phyloP scores from a whole-genome alignment of 495 filamentous ascomycete species.

The Collariella sp. region DNA sequence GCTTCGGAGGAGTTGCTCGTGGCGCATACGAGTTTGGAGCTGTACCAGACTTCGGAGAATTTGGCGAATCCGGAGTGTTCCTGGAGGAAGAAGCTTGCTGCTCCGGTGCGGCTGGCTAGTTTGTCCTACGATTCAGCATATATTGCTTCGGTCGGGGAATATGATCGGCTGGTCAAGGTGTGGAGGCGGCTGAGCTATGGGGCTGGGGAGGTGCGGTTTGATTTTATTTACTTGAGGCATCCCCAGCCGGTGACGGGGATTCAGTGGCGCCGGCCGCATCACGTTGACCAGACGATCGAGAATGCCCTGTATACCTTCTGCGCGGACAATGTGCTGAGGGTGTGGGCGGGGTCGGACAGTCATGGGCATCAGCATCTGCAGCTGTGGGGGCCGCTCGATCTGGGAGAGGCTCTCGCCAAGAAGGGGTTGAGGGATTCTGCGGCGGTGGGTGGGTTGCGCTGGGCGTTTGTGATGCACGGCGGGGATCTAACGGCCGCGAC shows the following conservation, averaged over 20 bases:
- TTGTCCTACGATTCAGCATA: constrained; percentile 81
- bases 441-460: constrained; percentile 40
- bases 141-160: constrained; percentile 70
- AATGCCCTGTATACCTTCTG: constrained; percentile 93
- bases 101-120: constrained; percentile 61
- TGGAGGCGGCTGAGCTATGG: constrained; percentile 88
- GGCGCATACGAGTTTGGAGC: constrained; percentile 59
- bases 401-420: constrained; percentile 63
- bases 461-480: constrained; percentile 80
- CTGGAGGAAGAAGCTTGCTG: constrained; percentile 70
- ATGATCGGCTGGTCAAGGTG: constrained; percentile 82
- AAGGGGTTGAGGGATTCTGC: constrained; percentile 31
- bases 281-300: constrained; percentile 69
- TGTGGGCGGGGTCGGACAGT: constrained; percentile 74
- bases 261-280: constrained; percentile 72
- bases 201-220: constrained; percentile 74
- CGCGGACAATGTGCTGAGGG: constrained; percentile 68
- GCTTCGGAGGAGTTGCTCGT: constrained; percentile 71
- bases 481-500: constrained; percentile 68
- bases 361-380: constrained; percentile 63
- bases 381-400: constrained; percentile 76
- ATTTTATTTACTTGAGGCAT: constrained; percentile 83
- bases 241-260: constrained; percentile 68
- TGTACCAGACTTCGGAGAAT: constrained; percentile 52
- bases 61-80: constrained; percentile 40